Evolutionary conservation across 169 alveolate species (phyloP).

Genomic region (Eimeria maxima): DNA sequence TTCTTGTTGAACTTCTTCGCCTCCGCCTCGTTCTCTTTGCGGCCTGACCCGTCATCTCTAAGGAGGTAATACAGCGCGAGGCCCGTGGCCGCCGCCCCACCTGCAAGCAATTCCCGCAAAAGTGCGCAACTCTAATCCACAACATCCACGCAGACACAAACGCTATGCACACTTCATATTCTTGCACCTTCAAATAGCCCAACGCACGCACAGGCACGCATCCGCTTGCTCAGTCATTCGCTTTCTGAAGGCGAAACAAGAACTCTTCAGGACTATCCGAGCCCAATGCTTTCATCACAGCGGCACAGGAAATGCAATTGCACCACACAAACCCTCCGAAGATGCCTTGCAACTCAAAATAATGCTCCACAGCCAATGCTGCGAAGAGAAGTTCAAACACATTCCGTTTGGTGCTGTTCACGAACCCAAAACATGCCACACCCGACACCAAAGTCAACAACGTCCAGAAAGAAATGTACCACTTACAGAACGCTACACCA

Average conservation of each 20-base stretch:
- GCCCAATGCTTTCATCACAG: slow-evolving; percentile 72
- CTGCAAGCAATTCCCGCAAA: slow-evolving; percentile 73
- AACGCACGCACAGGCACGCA: background rate
- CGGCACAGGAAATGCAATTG: background rate
- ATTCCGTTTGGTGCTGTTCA: background rate
- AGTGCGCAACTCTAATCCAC: background rate
- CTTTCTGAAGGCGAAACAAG: slow-evolving; percentile 51
- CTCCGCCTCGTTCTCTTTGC: slow-evolving; percentile 74
- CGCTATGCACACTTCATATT: background rate
- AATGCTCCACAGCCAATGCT: background rate
- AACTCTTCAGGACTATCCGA: background rate
- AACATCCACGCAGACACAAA: background rate
- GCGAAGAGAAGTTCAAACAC: background rate
- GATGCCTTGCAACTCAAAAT: background rate
- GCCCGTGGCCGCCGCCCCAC: slow-evolving; percentile 87
- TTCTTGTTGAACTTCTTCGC: slow-evolving; percentile 56
- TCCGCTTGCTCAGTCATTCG: slow-evolving; percentile 47
- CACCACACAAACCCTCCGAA: background rate
- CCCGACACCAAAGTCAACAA: background rate
- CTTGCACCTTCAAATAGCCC: background rate
- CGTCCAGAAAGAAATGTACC: background rate
- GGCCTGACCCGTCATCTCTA: slow-evolving; percentile 83
- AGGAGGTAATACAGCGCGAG: slow-evolving; percentile 84
- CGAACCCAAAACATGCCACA: background rate
- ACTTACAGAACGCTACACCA: no score